Evolutionary conservation across 1,284 basidiomycete genomes (phyloP).

Genomic region (Stereum hirsutum): DNA sequence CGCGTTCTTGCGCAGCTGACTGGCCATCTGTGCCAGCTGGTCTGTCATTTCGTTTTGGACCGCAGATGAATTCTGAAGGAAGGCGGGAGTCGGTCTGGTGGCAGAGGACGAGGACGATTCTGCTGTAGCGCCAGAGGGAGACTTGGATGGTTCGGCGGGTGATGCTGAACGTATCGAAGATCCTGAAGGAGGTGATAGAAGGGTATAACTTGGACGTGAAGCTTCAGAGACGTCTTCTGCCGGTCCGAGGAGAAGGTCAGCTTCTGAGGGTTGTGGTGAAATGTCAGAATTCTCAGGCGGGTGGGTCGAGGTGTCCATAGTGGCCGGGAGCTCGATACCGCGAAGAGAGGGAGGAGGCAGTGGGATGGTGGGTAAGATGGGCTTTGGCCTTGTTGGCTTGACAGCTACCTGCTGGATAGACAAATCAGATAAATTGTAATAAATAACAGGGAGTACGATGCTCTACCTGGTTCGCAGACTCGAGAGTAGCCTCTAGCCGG

Average conservation of each 20-base stretch:
- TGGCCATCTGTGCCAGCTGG: slow-evolving; percentile 71
- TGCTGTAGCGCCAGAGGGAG: too few species aligned
- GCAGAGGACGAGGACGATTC: slow-evolving; percentile 19
- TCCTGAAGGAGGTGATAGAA: slow-evolving; percentile 8
- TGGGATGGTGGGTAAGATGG: slow-evolving; percentile 22
- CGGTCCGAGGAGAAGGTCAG: slow-evolving; percentile 5
- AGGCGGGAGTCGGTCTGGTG: slow-evolving; percentile 23
- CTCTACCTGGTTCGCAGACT: slow-evolving; percentile 37
- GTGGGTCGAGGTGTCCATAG: not conserved
- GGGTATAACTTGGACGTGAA: not conserved
- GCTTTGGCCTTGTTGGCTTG: slow-evolving; percentile 26
- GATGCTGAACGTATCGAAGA: slow-evolving; percentile 14
- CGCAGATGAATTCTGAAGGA: slow-evolving; percentile 46
- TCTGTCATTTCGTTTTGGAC: slow-evolving; percentile 65
- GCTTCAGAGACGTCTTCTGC: not conserved
- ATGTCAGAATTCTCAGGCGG: not conserved
- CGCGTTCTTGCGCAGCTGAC: slow-evolving; percentile 68
- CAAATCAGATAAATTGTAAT: not conserved
- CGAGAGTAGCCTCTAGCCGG: slow-evolving; percentile 39
- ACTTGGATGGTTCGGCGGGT: too few species aligned
- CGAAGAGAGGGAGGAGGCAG: slow-evolving; percentile 9
- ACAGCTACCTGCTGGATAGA: slow-evolving; percentile 25
- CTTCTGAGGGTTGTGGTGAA: not conserved
- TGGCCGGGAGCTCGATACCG: not conserved
- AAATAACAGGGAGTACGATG: not conserved